Conservation (phyloP, 495 filamentous ascomycete genomes). For the Hyaloscypha variabilis region DNA sequence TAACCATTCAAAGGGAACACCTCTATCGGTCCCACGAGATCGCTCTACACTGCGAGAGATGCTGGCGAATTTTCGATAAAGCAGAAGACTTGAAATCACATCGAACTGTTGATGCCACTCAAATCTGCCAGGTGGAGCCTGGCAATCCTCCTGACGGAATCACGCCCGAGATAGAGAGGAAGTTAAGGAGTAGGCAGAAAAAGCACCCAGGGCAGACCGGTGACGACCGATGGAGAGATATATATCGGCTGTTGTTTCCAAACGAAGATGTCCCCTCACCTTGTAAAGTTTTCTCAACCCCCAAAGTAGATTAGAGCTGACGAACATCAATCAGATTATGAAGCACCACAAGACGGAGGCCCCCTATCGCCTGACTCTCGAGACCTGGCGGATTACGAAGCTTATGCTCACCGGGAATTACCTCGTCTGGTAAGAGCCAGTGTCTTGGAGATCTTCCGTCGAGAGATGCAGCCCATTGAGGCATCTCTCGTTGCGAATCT, state of each 20-base stretch:
- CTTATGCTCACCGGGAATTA: constrained; percentile 19
- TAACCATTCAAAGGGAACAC: constrained; percentile 22
- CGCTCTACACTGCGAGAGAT: constrained; percentile 15
- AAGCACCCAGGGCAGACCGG: constrained; percentile 8
- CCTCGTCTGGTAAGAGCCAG: constrained; percentile 17
- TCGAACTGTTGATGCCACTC: background rate
- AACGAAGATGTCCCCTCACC: constrained; percentile 20
- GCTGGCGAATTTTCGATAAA: constrained; percentile 19
- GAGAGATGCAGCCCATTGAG: constrained; percentile 18
- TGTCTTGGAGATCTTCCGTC: constrained; percentile 9
- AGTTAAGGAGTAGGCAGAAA: constrained; percentile 21
- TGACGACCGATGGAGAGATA: constrained; percentile 27
- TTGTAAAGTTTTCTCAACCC: constrained; percentile 14
- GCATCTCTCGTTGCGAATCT: constrained; percentile 14
- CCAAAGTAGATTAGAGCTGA: too few species aligned
- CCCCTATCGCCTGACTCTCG: constrained; percentile 14
- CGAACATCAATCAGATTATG: constrained; percentile 11
- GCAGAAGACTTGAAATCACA: constrained; percentile 16
- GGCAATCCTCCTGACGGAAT: constrained; percentile 17
- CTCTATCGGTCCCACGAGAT: constrained; percentile 21
- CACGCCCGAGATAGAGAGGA: constrained; percentile 9
- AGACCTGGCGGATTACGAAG: constrained; percentile 22
- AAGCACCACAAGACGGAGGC: constrained; percentile 12
- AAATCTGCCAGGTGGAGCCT: constrained; percentile 11
- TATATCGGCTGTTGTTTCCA: constrained; percentile 23